These are phyloP conservation scores for Citrullus colocynthis DNA, from an alignment of 306 rosid species.

Conservation along the genomic window DNA sequence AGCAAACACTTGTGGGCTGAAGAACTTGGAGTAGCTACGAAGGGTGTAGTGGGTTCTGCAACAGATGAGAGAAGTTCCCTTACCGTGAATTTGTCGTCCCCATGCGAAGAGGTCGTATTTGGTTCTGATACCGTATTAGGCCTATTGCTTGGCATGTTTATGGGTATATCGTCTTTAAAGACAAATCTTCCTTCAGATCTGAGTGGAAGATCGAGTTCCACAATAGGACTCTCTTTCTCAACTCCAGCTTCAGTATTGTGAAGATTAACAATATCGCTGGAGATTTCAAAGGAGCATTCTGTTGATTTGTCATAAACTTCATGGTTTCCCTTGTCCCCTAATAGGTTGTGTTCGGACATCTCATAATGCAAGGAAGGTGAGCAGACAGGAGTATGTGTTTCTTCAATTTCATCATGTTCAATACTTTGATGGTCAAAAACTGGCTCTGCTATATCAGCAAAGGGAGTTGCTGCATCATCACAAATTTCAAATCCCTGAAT, in stretches of 20 bases:
- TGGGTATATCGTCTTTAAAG: constrained; percentile 21
- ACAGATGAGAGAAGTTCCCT: constrained; percentile 49
- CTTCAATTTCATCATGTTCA: constrained; percentile 22
- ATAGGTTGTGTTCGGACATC: constrained; percentile 21
- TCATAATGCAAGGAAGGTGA: constrained; percentile 22
- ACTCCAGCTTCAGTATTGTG: constrained; percentile 21
- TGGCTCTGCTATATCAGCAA: constrained; percentile 43
- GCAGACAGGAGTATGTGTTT: constrained; percentile 24
- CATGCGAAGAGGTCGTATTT: constrained; percentile 23
- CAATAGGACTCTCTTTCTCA: constrained; percentile 15
- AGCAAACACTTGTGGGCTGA: constrained; percentile 38
- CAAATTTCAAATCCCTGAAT: constrained; percentile 66
- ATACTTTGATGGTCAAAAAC: constrained; percentile 25
- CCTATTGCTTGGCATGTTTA: constrained; percentile 20
- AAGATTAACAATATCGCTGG: constrained; percentile 24
- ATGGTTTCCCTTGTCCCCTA: constrained; percentile 10
- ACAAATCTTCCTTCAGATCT: constrained; percentile 34
- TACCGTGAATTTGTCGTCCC: constrained; percentile 75
- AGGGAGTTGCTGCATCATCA: constrained; percentile 56
- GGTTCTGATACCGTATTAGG: constrained; percentile 23
- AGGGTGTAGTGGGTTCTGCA: constrained; percentile 30
- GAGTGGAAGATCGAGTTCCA: constrained; percentile 20
- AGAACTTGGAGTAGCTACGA: constrained; percentile 20
- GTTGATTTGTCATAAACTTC: constrained; percentile 18
- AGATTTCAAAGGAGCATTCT: constrained; percentile 17